Evolutionary conservation across 352 stramenopile genomes (phyloP), one percentile per base, ranked within the genome.

Genomic region (Albugo candida): DNA sequence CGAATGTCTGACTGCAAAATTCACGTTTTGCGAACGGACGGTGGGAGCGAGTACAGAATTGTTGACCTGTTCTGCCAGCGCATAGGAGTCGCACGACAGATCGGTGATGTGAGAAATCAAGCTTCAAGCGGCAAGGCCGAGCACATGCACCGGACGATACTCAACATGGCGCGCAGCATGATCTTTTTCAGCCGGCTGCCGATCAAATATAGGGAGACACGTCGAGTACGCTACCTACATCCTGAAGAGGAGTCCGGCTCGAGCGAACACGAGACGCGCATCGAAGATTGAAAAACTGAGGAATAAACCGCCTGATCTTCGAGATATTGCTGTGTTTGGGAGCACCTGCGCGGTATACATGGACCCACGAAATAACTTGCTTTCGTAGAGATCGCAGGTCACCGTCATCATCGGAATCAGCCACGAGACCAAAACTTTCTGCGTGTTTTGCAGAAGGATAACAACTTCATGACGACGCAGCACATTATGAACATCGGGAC

Each of bases 31-130:
- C n/a, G 19, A 10, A 16, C 19, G 16, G 38, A 67, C 36, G 49
- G 47, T 0, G 58, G 58, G 0, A 49, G 51, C 0, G 55, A 72
- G 45, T 69, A 61, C 27, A 0, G 16, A 11, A 59, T 58, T 31
- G 45, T 60, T 0, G 52, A 67, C 12, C 38, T 43, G 3, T 43
- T 43, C 8, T 43, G 38, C 38, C 3, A 43, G 8, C 38, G 38
- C 3, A 10, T 24, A 10, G 38, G 38, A 3, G 38, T 43, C 3
- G 38, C 38, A 3, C 8, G 38, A 10, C 38, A 43, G 38, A 2
- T 3, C 38, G 8, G 17, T 19, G 17, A 43, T 10, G 38, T 8
- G 8, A 21, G 8, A 43, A 43, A 19, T 8, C 19, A 19, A 43
- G 38, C 3, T 3, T 10, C 3, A 2, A 43, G 8, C 8, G 38